A percentile compares a stretch with the other conserved stretches of the same genome.
These are phyloP conservation scores for Candida coleopterorum DNA, from an alignment of 805 yeast species.

Conservation along the genomic window DNA sequence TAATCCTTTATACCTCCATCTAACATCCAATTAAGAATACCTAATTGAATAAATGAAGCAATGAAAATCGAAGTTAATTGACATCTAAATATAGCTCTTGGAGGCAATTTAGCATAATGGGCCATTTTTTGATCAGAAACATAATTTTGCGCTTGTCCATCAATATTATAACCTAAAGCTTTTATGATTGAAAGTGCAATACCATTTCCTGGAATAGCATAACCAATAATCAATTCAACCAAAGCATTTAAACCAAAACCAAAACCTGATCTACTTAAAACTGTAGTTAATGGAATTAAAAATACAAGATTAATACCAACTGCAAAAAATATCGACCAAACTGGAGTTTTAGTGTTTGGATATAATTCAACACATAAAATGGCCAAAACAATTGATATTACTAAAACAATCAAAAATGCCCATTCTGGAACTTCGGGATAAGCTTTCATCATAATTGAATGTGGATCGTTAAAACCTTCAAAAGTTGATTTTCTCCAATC, in stretches of 20 bases:
- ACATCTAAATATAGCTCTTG: conserved; percentile 34
- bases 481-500: conserved; percentile 11
- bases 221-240: conserved; percentile 45
- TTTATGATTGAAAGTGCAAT: conserved; percentile 18
- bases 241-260: conserved; percentile 46
- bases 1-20: conserved; percentile 13
- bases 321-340: conserved; percentile 55
- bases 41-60: conserved; percentile 19
- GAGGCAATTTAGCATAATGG: conserved; percentile 38
- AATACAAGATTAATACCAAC: conserved; percentile 47
- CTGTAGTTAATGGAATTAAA: conserved; percentile 45
- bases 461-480: conserved; percentile 21
- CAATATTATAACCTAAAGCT: conserved; percentile 24
- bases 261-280: conserved; percentile 46
- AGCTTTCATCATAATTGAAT: conserved; percentile 23
- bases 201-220: conserved; percentile 24
- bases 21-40: conserved; percentile 17
- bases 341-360: conserved; percentile 45
- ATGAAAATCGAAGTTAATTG: conserved; percentile 21
- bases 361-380: conserved; percentile 26
- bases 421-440: conserved; percentile 37
- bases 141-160: conserved; percentile 27
- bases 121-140: conserved; percentile 26
- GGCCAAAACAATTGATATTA: conserved; percentile 27
- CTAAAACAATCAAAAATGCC: conserved; percentile 21